These are phyloP conservation scores for Stachybotrys elegans DNA, from an alignment of 2,329 filamentous ascomycete species.

Conservation along the genomic window DNA sequence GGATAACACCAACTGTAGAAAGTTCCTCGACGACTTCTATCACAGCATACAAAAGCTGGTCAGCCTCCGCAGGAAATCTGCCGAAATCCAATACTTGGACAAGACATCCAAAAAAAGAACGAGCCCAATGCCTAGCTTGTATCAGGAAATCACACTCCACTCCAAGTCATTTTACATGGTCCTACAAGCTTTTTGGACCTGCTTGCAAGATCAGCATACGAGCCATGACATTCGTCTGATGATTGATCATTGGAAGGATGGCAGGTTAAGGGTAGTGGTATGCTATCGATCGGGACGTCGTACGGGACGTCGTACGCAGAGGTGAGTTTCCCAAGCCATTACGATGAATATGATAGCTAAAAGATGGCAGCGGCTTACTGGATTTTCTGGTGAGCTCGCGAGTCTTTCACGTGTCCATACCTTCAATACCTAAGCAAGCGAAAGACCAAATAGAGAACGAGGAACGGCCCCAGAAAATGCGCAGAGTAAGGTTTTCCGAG, in stretches of 20 bases:
- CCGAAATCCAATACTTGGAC: neutral
- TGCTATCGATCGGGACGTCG: neutral
- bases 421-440: neutral
- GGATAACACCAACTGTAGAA: neutral
- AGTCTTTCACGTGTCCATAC: neutral
- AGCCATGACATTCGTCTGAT: slow-evolving; percentile 1
- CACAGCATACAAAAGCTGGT: neutral
- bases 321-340: neutral
- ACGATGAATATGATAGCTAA: neutral
- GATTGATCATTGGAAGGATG: neutral
- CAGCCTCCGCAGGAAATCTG: neutral
- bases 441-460: neutral
- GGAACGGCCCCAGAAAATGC: neutral
- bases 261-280: neutral
- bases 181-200: neutral
- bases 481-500: neutral
- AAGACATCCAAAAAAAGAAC: neutral
- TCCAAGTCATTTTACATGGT: neutral
- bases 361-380: neutral
- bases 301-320: neutral
- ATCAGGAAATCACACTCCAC: neutral
- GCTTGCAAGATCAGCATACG: slow-evolving; percentile 1
- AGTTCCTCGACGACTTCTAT: neutral
- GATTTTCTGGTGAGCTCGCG: neutral
- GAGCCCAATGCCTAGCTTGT: neutral